Evolutionary conservation across 2,329 filamentous ascomycete genomes (phyloP), one percentile per base, ranked within the genome.

Genomic region (Colletotrichum sp.): DNA sequence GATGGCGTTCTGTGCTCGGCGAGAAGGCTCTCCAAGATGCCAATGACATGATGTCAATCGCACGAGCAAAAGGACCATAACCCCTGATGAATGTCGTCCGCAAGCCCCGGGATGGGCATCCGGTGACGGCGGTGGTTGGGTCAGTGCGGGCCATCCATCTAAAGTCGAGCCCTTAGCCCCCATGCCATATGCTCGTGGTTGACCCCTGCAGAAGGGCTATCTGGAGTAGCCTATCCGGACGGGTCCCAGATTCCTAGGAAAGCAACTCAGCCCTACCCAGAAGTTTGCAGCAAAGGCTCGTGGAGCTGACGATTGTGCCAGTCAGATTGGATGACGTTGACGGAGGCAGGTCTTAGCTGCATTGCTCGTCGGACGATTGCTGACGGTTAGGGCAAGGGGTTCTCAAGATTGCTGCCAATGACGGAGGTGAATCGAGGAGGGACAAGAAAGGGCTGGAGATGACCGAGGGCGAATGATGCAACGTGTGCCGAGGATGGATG

Each of bases 241-340:
- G 26, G 30, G 7, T 26, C 22, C n/a, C 34, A 36, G 34, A 36
- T 15, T 36, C 34, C 34, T 24, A 28, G n/a, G 24, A 39, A 44
- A 22, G 69, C 18, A 28, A 12, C 44, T 76, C 74, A 74, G 74
- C 74, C 74, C 71, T 76, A 72, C 24, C 15, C 39, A 59, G 26
- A 36, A 57, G 48, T 28, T 48, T 22, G 26, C 32, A 68, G 26
- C 55, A 48, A 24, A 63, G 55, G 63, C 30, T 30, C 30, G 24
- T 32, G 57, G 44, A 36, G 36, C 12, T n/a, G 16, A 15, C 6
- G 39, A 26, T 39, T 44, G 39, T 24, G 26, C 60, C 28, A n/a
- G 48, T 16, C 30, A 28, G 36, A 72, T 63, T 75, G 72, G 68
- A 55, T n/a, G 16, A 59, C 28, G 12, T 12, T 22, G 36, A 26